Base-by-base conservation (phyloP, 352 stramenopile species). In the Phytophthora cactorum region DNA sequence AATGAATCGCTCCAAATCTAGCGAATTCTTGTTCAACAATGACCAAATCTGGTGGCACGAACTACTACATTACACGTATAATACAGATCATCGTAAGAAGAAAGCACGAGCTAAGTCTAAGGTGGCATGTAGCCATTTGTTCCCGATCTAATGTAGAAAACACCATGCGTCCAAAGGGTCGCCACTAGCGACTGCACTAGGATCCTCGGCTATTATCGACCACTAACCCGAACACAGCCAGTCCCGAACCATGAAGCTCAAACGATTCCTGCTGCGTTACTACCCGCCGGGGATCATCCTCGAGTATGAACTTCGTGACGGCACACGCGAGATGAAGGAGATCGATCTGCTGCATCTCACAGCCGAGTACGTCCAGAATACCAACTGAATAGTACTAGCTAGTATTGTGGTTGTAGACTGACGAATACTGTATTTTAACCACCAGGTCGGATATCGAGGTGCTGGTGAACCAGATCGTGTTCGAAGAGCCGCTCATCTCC, bases 251-350 rank as follows among this genome's bases (percentile, higher is more conserved):
- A 98, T 98, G 96, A 98, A 98, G 81, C 84, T 98, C 28, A 98
- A 98, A 80, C 81, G 95, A 44, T 98, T 98, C 68, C 69, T 98
- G 66, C 77, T 98, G 63, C 80, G 96, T 53, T 98, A 98, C 78
- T 98, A 98, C 68, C 95, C 96, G 58, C 95, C 95, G 34, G 91
- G 95, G 9, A 98, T 99, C 75, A 98, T 98, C 64, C 84, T 99
- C 62, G 96, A 99, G 78, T 98, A 98, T 74, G 95, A 98, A 68
- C 71, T 97, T 38, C 85, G 93, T 39, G 95, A 99, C 75, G 93
- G 91, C 67, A 97, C 89, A 28, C 78, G 90, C 53, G 91, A 97
- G 66, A 97, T 96, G 83, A 99, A 98, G 66, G 91, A 98, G 72
- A 98, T 98, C 52, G 92, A 98, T 68, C 72, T 99, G 36, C 72